These are phyloP conservation scores for Parafenestella ontariensis DNA, from an alignment of 2,329 filamentous ascomycete genomes.

Conservation along the genomic window DNA sequence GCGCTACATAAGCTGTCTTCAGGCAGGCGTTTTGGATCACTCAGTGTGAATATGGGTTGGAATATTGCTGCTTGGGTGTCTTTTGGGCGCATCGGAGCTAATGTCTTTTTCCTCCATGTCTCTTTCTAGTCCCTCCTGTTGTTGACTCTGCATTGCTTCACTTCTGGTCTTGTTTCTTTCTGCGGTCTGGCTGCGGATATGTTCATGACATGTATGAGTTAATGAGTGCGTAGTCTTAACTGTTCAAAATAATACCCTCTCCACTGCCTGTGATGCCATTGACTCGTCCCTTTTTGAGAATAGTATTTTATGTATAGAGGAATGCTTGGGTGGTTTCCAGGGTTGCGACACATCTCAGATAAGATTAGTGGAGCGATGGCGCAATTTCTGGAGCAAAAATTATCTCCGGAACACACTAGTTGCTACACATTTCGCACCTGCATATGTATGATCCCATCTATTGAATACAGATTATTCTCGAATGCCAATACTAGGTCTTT, in stretches of 20 bases:
- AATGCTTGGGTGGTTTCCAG: background rate
- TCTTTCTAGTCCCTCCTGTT: slow-evolving; percentile 16
- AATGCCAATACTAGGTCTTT: too few species aligned
- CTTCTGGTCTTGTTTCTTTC: slow-evolving; percentile 30
- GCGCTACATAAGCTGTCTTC: slow-evolving; percentile 24
- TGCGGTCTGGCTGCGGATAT: slow-evolving; percentile 25
- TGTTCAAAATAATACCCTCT: background rate
- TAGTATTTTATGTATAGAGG: too few species aligned
- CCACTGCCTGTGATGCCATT: background rate
- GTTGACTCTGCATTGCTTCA: slow-evolving; percentile 18
- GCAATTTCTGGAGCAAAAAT: too few species aligned
- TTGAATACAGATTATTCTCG: too few species aligned
- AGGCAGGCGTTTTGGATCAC: slow-evolving; percentile 35
- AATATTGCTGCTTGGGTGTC: slow-evolving; percentile 18
- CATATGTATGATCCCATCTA: too few species aligned
- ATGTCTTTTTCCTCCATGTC: slow-evolving; percentile 15
- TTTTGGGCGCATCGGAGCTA: slow-evolving; percentile 24
- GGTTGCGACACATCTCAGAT: background rate
- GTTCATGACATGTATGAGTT: slow-evolving; percentile 37
- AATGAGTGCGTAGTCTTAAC: slow-evolving; percentile 31
- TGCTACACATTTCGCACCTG: too few species aligned
- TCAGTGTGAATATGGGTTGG: slow-evolving; percentile 20
- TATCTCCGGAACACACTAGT: too few species aligned
- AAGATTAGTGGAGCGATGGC: background rate
- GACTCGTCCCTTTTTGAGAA: background rate